These are phyloP conservation scores for Wickerhamomyces sp. DNA, from an alignment of 1,139 yeast species.

Conservation along the genomic window DNA sequence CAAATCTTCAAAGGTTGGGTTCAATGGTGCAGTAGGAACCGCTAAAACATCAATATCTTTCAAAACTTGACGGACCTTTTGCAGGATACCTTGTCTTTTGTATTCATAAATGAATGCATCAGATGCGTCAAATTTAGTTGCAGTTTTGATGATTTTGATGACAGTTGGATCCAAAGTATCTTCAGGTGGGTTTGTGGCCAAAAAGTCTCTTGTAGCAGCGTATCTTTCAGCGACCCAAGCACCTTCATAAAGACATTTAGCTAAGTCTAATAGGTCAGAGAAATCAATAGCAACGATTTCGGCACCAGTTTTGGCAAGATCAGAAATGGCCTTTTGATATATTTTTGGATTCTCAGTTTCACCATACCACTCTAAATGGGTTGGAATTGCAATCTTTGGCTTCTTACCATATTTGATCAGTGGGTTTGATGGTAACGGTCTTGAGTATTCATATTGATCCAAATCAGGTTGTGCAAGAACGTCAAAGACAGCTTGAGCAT, in stretches of 20 bases:
- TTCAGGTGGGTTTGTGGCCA: slow-evolving; percentile 68
- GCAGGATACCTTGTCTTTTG: slow-evolving; percentile 70
- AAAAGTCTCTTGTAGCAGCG: slow-evolving; percentile 72
- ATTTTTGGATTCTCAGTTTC: slow-evolving; percentile 72
- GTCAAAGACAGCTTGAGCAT: slow-evolving; percentile 74
- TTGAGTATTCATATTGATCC: slow-evolving; percentile 74
- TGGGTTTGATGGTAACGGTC: slow-evolving; percentile 67
- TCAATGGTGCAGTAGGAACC: slow-evolving; percentile 92
- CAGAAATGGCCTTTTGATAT: slow-evolving; percentile 55
- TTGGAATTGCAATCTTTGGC: slow-evolving; percentile 76
- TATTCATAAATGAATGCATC: slow-evolving; percentile 82
- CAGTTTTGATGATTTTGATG: slow-evolving; percentile 67
- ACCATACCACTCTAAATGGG: slow-evolving; percentile 69
- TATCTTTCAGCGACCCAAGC: slow-evolving; percentile 99
- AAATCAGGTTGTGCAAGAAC: slow-evolving; percentile 68
- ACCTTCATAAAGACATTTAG: slow-evolving; percentile 90
- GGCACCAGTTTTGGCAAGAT: slow-evolving; percentile 51
- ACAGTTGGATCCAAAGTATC: slow-evolving; percentile 80
- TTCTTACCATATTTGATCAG: slow-evolving; percentile 48
- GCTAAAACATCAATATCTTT: slow-evolving; percentile 65
- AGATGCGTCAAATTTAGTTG: slow-evolving; percentile 73
- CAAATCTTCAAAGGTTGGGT: slow-evolving; percentile 73
- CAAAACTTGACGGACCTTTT: slow-evolving; percentile 53
- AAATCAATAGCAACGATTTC: slow-evolving; percentile 62
- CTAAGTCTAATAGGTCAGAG: slow-evolving; percentile 69